phyloP scores from a whole-genome alignment of 1,284 basidiomycete genomes.

The Moesziomyces sp. region DNA sequence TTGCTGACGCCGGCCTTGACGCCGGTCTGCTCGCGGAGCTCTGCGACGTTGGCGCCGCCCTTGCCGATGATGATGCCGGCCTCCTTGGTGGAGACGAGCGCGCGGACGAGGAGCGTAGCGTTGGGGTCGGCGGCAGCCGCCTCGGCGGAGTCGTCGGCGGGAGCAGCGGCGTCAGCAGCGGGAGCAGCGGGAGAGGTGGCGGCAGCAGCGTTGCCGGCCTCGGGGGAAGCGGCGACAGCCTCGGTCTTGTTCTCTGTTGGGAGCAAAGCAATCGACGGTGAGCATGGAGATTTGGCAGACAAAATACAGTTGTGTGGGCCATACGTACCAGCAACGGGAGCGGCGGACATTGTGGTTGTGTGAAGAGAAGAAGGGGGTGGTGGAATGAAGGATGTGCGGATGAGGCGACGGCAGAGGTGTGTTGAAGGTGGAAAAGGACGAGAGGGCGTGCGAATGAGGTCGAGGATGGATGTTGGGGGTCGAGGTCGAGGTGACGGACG shows the following conservation, averaged over 20 bases:
- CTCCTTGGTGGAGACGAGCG: conserved; percentile 65
- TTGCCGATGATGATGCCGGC: conserved; percentile 74
- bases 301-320: neutral
- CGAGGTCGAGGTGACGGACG: conserved; percentile 6
- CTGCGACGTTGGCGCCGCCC: conserved; percentile 94
- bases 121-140: conserved; percentile 45
- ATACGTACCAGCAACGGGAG: conserved; percentile 21
- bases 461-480: neutral
- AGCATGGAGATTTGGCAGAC: neutral
- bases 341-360: conserved; percentile 17
- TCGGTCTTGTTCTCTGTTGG: conserved; percentile 23
- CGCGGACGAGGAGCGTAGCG: conserved; percentile 54
- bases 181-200: conserved; percentile 1
- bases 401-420: neutral
- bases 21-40: conserved; percentile 90
- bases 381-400: neutral
- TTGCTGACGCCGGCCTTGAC: conserved; percentile 99
- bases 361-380: neutral
- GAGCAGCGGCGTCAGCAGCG: conserved; percentile 13
- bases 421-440: conserved; percentile 3
- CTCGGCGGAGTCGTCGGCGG: conserved; percentile 27
- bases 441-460: conserved; percentile 1
- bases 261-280: neutral
- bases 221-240: conserved; percentile 24
- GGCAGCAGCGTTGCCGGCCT: conserved; percentile 10